phyloP scores from a whole-genome alignment of 345 rosid species.

The Hibiscus trionum region DNA sequence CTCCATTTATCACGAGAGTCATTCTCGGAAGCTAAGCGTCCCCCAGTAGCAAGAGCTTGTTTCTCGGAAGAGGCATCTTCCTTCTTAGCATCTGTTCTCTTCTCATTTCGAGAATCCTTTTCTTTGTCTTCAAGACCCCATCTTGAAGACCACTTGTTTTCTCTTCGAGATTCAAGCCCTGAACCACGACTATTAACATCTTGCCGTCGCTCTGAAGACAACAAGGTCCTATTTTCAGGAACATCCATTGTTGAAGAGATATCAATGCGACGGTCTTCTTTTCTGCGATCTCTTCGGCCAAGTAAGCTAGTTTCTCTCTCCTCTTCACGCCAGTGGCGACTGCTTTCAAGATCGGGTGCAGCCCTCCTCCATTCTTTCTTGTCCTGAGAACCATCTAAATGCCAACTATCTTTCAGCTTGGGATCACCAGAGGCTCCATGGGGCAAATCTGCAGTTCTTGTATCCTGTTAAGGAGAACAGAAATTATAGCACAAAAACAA shows the following conservation, averaged over 20 bases:
- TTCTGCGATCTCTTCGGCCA: conserved; percentile 36
- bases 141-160: conserved; percentile 89
- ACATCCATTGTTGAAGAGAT: conserved; percentile 23
- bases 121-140: conserved; percentile 99
- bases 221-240: conserved; percentile 41
- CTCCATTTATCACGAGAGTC: conserved; percentile 98
- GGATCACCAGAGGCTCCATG: conserved; percentile 39
- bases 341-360: conserved; percentile 38
- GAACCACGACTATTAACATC: conserved; percentile 50
- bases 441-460: conserved; percentile 30
- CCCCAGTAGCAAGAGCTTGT: conserved; percentile 31
- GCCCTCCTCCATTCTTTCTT: conserved; percentile 62
- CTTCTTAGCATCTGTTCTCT: conserved; percentile 50
- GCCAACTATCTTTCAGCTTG: conserved; percentile 56
- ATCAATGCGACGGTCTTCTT: conserved; percentile 48
- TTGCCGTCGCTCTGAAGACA: conserved; percentile 63
- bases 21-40: conserved; percentile 42
- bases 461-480: conserved; percentile 36
- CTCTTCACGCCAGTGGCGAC: conserved; percentile 74
- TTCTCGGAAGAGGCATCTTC: conserved; percentile 56
- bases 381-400: conserved; percentile 58
- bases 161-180: conserved; percentile 70
- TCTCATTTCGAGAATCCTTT: conserved; percentile 58
- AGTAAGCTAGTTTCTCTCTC: conserved; percentile 73
- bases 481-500: background rate